Conservation (phyloP, 352 stramenopile genomes). For the Phytophthora aleatoria region DNA sequence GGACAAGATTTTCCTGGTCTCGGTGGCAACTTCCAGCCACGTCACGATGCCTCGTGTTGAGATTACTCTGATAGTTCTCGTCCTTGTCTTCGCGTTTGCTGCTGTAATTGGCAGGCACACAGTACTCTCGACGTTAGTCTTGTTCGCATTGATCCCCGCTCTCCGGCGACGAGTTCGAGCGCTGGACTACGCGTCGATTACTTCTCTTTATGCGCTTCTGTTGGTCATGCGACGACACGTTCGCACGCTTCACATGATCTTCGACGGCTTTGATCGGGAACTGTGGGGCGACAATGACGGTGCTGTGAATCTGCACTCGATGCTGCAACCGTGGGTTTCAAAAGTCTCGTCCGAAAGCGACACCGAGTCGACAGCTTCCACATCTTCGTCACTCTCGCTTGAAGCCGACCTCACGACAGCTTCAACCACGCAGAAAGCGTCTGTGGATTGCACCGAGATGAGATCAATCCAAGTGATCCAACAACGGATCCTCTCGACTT, state of each 20-base stretch:
- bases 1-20: constrained; percentile 62
- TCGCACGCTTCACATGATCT: constrained; percentile 51
- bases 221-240: constrained; percentile 53
- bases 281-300: constrained; percentile 75
- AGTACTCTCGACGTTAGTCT: neutral
- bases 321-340: constrained; percentile 41
- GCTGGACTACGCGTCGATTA: constrained; percentile 63
- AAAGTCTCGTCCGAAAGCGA: constrained; percentile 21
- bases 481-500: constrained; percentile 14
- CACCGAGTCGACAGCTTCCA: constrained; percentile 26
- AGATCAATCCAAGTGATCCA: constrained; percentile 8
- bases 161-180: constrained; percentile 23
- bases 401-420: constrained; percentile 8
- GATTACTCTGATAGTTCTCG: constrained; percentile 12
- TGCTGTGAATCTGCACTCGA: constrained; percentile 71
- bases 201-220: constrained; percentile 49
- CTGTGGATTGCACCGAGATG: neutral
- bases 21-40: constrained; percentile 57
- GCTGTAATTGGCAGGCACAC: constrained; percentile 5
- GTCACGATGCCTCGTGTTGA: constrained; percentile 34
- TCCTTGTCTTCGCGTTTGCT: constrained; percentile 11
- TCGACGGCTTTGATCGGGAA: constrained; percentile 60
- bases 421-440: constrained; percentile 3
- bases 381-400: constrained; percentile 25
- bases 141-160: neutral